These are phyloP conservation scores for Russula vinacea DNA, from an alignment of 768 basidiomycete species.

Conservation along the genomic window DNA sequence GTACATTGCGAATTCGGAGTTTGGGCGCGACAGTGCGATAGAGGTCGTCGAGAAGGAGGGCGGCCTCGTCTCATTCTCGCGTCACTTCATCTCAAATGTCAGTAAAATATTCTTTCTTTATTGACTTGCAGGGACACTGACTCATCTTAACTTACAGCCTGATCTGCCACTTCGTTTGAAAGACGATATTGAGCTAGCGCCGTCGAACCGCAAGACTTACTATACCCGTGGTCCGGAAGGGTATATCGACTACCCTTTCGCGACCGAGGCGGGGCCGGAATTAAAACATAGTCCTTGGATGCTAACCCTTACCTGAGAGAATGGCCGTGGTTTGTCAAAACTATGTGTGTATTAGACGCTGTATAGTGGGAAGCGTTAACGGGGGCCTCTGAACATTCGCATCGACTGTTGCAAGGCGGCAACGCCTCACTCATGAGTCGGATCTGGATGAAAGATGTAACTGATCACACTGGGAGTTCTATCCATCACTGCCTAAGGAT, in stretches of 20 bases:
- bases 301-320: background rate
- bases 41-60: conserved; percentile 19
- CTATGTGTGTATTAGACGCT: background rate
- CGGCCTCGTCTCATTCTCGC: conserved; percentile 20
- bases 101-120: background rate
- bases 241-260: conserved; percentile 30
- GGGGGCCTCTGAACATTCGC: no score
- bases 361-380: no score
- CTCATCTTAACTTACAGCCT: conserved; percentile 14
- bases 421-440: no score
- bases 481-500: no score
- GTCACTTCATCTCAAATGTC: conserved; percentile 22
- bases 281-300: background rate
- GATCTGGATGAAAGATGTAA: no score
- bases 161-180: conserved; percentile 27
- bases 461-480: no score
- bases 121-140: background rate
- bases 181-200: conserved; percentile 1
- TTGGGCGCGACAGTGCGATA: conserved; percentile 31
- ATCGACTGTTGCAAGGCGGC: no score
- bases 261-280: background rate
- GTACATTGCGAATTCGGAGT: conserved; percentile 32
- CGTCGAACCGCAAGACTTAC: background rate
- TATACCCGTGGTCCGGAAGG: conserved; percentile 15
- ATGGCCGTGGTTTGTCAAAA: background rate